Base-by-base conservation (phyloP, 2,329 filamentous ascomycete species). In the Penicillium brevicompactum region DNA sequence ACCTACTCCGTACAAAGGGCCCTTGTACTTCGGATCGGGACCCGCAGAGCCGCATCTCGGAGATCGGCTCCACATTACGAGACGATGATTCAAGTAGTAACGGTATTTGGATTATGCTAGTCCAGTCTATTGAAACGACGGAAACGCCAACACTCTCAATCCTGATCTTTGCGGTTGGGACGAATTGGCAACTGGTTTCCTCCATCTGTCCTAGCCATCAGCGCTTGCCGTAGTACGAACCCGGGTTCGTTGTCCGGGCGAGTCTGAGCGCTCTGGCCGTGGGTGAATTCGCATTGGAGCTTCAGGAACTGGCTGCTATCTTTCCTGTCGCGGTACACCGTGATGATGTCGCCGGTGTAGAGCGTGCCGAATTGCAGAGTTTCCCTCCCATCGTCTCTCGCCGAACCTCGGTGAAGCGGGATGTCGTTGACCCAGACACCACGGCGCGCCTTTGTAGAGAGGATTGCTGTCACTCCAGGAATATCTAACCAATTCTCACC, bases 381-480 rank as follows among this genome's bases (percentile, higher is more conserved):
- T 9, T 80, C 78, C 9, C 77, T 77, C 0, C 80, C 78, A 24
- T 78, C 74, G 2, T 82, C 80, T 54, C 84, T 80, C 56, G 82
- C 82, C 8, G 78, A 69, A 37, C 83, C 76, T 2, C 85, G 84
- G 1, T 73, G 76, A 22, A 97, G 75, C 40, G 80, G 78, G n/a
- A 84, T 80, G 27, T 84, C 86, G 66, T 97, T 97, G 68, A 97
- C 81, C 62, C 79, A 82, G 58, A 97, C 90, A 18, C 91, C 90
- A 27, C 80, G 79, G 6, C 86, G 88, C 4, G 90, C 88, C 64
- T 92, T 91, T 3, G 91, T 95, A 1, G 88, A 88, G 48, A 97
- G 86, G 58, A 92, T 88, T 4, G 84, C 82, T 64, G 87, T 87
- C 2, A 87, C 78, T 11, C 84, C 82, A 2, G 80, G 72, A 1